These are phyloP conservation scores for Knoxdaviesia capensis DNA, from an alignment of 2,329 filamentous ascomycete genomes.

Conservation along the genomic window DNA sequence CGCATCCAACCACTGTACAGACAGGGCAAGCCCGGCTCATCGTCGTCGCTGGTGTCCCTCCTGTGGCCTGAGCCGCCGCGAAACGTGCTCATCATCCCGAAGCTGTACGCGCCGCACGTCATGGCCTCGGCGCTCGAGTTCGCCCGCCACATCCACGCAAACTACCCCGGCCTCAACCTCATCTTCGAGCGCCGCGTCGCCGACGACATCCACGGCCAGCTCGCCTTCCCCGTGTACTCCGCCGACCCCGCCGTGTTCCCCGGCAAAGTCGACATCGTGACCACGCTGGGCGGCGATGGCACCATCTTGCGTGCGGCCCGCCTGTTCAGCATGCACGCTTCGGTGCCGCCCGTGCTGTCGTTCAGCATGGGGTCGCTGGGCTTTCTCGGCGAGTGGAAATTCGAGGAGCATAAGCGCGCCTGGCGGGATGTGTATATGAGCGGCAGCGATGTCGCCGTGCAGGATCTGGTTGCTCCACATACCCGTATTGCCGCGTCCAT, in stretches of 20 bases:
- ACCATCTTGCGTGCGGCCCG: conserved; percentile 75
- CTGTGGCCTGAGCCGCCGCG: conserved; percentile 32
- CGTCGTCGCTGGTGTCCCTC: conserved; percentile 29
- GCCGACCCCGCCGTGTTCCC: conserved; percentile 35
- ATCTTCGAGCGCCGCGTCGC: conserved; percentile 68
- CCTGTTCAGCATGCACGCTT: conserved; percentile 48
- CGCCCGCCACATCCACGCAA: conserved; percentile 52
- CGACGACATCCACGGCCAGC: conserved; percentile 42
- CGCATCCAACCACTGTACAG: conserved; percentile 40
- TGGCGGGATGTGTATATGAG: conserved; percentile 87
- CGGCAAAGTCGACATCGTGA: conserved; percentile 68
- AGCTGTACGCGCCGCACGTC: conserved; percentile 33
- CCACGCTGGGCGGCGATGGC: conserved; percentile 83
- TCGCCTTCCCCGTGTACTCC: conserved; percentile 58
- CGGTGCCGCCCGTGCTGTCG: conserved; percentile 76
- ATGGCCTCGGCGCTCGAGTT: conserved; percentile 31
- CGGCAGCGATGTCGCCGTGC: conserved; percentile 30
- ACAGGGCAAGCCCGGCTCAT: conserved; percentile 25
- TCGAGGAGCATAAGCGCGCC: conserved; percentile 75
- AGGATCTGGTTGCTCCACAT: conserved; percentile 19
- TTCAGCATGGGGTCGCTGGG: conserved; percentile 96
- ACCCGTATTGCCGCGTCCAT: conserved; percentile 14
- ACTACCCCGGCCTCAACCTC: conserved; percentile 64
- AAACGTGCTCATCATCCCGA: conserved; percentile 37
- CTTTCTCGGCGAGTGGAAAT: conserved; percentile 94